Evolutionary conservation across 331 rosid genomes (phyloP).

Genomic region (Malus hybrid): DNA sequence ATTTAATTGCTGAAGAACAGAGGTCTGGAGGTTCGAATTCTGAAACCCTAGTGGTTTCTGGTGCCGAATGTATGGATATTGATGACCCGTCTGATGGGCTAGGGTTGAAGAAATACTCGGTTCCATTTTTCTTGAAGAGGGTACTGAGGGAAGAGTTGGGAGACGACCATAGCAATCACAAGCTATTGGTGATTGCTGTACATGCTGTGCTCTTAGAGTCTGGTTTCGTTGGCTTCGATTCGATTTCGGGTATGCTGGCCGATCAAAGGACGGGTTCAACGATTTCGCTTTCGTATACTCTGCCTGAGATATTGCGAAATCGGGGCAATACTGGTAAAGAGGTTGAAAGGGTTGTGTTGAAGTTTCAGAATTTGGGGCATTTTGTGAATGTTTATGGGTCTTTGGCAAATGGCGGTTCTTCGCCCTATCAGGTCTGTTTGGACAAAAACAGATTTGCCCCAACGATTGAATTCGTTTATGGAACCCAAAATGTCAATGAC

Average conservation of each 20-base stretch:
- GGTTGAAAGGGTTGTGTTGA: conserved; percentile 33
- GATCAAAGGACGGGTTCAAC: conserved; percentile 13
- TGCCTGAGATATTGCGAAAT: conserved; percentile 47
- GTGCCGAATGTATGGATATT: conserved; percentile 14
- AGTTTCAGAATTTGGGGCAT: conserved; percentile 53
- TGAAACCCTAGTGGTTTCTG: background rate
- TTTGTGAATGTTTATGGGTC: conserved; percentile 53
- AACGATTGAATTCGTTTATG: conserved; percentile 29
- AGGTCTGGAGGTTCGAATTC: background rate
- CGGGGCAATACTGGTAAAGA: background rate
- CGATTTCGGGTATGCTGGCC: conserved; percentile 26
- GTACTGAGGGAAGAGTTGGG: conserved; percentile 39
- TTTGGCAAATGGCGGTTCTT: conserved; percentile 27
- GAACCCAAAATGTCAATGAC: conserved; percentile 2
- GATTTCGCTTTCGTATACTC: conserved; percentile 42
- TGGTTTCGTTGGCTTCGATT: conserved; percentile 50
- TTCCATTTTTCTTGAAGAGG: conserved; percentile 41
- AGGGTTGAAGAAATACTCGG: conserved; percentile 17
- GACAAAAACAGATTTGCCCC: conserved; percentile 35
- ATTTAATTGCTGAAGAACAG: background rate
- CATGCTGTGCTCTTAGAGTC: conserved; percentile 69
- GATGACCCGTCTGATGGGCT: conserved; percentile 29
- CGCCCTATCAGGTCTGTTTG: conserved; percentile 29
- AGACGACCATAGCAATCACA: conserved; percentile 28
- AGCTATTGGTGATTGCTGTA: conserved; percentile 39